phyloP scores from a whole-genome alignment of 495 filamentous ascomycete genomes.

The Neurospora sp. region DNA sequence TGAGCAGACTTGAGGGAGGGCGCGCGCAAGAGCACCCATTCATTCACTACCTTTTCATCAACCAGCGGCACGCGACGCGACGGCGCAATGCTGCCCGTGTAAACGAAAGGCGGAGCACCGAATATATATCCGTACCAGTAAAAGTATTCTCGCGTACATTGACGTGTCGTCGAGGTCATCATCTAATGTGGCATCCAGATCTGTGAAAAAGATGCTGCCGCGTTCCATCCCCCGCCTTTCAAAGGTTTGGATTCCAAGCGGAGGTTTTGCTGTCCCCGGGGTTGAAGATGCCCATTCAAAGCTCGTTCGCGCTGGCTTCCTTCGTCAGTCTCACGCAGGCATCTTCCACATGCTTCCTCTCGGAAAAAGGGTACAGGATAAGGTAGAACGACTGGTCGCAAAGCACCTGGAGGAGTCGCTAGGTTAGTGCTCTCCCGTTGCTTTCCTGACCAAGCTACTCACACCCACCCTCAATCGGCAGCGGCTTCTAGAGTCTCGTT shows the following conservation, averaged over 20 bases:
- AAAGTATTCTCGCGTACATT: background rate
- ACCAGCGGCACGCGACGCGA: background rate
- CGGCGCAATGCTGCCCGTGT: background rate
- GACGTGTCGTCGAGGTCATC: background rate
- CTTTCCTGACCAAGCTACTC: background rate
- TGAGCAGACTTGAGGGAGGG: background rate
- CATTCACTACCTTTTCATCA: background rate
- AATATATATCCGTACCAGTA: background rate
- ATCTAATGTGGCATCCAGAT: background rate
- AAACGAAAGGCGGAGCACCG: background rate
- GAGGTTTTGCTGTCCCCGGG: conserved; percentile 48
- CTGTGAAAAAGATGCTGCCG: conserved; percentile 9
- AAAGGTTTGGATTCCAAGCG: conserved; percentile 67
- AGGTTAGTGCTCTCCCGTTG: conserved; percentile 37
- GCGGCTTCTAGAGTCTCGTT: conserved; percentile 82
- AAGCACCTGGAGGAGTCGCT: conserved; percentile 71
- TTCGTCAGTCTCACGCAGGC: conserved; percentile 80
- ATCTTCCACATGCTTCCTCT: conserved; percentile 90
- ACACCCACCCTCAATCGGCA: conserved; percentile 17
- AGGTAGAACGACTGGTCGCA: conserved; percentile 75
- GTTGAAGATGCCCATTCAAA: conserved; percentile 61
- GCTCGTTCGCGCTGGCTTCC: conserved; percentile 66
- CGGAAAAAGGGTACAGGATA: conserved; percentile 81
- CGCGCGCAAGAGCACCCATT: background rate
- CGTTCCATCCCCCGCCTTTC: conserved; percentile 43